Conservation (phyloP, 768 basidiomycete genomes). For the Termitomyces sp. region DNA sequence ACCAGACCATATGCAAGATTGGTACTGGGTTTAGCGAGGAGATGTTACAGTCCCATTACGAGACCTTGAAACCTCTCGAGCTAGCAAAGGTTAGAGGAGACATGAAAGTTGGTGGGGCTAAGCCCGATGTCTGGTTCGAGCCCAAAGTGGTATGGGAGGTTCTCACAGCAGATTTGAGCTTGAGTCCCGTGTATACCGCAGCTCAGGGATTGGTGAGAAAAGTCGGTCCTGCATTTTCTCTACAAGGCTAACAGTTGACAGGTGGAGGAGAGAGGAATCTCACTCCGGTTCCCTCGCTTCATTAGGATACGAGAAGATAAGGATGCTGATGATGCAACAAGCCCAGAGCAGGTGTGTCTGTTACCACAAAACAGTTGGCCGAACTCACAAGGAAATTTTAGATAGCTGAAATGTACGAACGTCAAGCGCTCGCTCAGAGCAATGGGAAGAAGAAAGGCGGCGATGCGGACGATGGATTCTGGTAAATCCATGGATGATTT, state of each 20-base stretch:
- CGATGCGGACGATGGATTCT: constrained; percentile 76
- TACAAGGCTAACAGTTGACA: constrained; percentile 20
- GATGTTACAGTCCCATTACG: constrained; percentile 72
- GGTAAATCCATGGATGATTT: constrained; percentile 40
- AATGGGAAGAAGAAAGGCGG: constrained; percentile 68
- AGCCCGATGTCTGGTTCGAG: constrained; percentile 98
- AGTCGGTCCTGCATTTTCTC: background rate
- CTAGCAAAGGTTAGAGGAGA: constrained; percentile 69
- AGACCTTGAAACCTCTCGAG: constrained; percentile 79
- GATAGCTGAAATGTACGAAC: constrained; percentile 94
- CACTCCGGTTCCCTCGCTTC: constrained; percentile 94
- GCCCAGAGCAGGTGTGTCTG: constrained; percentile 77
- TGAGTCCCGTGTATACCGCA: constrained; percentile 96
- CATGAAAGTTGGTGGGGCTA: constrained; percentile 86
- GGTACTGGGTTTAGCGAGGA: constrained; percentile 99
- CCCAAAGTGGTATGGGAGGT: constrained; percentile 99
- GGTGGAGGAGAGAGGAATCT: constrained; percentile 90
- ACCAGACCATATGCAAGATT: constrained; percentile 98
- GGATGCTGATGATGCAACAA: constrained; percentile 85
- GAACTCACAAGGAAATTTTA: constrained; percentile 23
- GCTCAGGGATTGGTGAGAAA: constrained; percentile 79
- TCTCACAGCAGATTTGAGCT: constrained; percentile 90
- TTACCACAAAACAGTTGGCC: background rate
- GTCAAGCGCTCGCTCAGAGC: constrained; percentile 78
- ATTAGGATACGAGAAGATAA: constrained; percentile 93